These are phyloP conservation scores for Solanum phureja DNA, from an alignment of 257 asterid genomes.

Conservation along the genomic window DNA sequence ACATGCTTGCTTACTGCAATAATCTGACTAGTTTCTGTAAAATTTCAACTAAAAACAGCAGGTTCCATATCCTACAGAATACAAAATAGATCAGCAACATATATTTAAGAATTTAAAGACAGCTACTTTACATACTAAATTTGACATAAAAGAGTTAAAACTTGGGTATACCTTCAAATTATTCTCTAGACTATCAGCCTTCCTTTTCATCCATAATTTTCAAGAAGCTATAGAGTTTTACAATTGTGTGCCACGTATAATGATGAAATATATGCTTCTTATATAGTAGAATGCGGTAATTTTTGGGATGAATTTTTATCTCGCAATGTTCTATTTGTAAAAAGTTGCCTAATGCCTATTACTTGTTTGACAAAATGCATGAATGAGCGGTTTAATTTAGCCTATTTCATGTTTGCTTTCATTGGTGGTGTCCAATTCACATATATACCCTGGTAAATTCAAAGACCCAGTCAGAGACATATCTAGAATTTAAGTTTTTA, in stretches of 20 bases:
- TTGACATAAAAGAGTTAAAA: background rate
- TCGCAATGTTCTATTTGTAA: too few species aligned
- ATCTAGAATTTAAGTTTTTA: background rate
- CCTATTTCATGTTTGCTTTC: background rate
- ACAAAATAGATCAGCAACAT: background rate
- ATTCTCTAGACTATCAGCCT: background rate
- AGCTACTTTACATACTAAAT: background rate
- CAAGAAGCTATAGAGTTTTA: background rate
- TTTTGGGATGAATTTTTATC: too few species aligned
- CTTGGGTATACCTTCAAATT: background rate
- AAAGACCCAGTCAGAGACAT: background rate
- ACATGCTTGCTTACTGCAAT: constrained; percentile 16
- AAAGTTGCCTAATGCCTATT: too few species aligned
- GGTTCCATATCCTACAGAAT: constrained; percentile 59
- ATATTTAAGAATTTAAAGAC: background rate
- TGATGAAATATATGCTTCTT: too few species aligned
- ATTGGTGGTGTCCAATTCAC: background rate
- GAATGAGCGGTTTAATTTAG: too few species aligned
- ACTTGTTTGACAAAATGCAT: too few species aligned
- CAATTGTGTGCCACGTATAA: too few species aligned
- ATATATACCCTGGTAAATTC: background rate
- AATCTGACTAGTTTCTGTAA: constrained; percentile 68
- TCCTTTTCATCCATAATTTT: constrained; percentile 31
- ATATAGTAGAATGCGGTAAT: too few species aligned
- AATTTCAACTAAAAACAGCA: constrained; percentile 56